Percentiles rank a stretch among this genome's conserved stretches.
These are phyloP conservation scores for Lyophyllum semitale DNA, from an alignment of 768 basidiomycete genomes.

Conservation along the genomic window DNA sequence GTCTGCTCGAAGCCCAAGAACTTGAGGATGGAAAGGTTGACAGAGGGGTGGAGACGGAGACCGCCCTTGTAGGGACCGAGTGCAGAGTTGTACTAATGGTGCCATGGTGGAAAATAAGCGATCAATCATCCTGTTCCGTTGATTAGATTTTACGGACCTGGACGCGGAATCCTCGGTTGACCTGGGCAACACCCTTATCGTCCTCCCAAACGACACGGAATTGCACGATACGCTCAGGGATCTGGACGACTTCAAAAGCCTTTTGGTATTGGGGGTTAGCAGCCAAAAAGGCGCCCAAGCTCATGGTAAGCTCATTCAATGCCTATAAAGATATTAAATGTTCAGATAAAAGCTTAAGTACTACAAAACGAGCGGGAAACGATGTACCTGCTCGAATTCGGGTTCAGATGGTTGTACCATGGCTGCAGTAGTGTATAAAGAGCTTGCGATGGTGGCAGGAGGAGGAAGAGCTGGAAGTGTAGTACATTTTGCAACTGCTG, in stretches of 20 bases:
- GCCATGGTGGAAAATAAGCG: constrained; percentile 1
- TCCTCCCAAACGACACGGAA: constrained; percentile 83
- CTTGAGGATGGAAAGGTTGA: constrained; percentile 82
- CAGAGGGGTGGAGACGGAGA: constrained; percentile 75
- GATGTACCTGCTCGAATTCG: constrained; percentile 65
- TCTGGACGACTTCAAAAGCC: constrained; percentile 63
- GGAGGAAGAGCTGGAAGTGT: not conserved
- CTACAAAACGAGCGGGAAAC: not conserved
- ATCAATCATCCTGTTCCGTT: not conserved
- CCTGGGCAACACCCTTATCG: constrained; percentile 62
- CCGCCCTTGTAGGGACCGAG: constrained; percentile 81
- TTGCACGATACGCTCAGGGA: constrained; percentile 58
- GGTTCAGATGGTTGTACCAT: constrained; percentile 58
- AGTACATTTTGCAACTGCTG: not conserved
- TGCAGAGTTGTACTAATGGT: constrained; percentile 67
- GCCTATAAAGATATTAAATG: constrained; percentile 40
- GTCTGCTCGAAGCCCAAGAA: constrained; percentile 84
- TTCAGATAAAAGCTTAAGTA: not conserved
- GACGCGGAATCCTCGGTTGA: constrained; percentile 75
- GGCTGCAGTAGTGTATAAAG: constrained; percentile 8
- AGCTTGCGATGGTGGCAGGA: not conserved
- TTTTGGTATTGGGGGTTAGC: constrained; percentile 69
- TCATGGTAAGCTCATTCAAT: constrained; percentile 62
- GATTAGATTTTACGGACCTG: constrained; percentile 48
- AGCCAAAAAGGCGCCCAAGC: constrained; percentile 64